A percentile compares a stretch with the other conserved stretches of the same genome.
These are phyloP conservation scores for Lagenaria siceraria DNA, from an alignment of 306 rosid genomes.

Conservation along the genomic window DNA sequence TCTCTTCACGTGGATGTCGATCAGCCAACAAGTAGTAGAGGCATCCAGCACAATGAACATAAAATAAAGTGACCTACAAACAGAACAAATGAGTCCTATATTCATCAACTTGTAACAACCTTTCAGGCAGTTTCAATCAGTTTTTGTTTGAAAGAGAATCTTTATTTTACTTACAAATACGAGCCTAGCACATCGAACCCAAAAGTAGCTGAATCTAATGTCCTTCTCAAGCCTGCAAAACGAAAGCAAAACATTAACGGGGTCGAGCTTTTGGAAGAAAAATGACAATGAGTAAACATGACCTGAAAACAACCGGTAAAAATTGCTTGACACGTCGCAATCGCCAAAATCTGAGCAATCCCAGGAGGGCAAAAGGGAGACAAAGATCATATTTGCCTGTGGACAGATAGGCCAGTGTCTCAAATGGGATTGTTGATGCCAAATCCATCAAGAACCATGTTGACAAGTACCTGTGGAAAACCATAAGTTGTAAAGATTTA, in stretches of 20 bases:
- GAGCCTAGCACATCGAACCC: conserved; percentile 74
- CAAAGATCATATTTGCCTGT: conserved; percentile 44
- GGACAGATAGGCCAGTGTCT: conserved; percentile 29
- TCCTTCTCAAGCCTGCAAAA: conserved; percentile 81
- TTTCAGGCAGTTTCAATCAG: background rate
- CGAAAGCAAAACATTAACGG: background rate
- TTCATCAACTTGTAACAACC: background rate
- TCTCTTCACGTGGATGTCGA: conserved; percentile 45
- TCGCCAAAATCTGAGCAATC: conserved; percentile 81
- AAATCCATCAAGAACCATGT: conserved; percentile 89
- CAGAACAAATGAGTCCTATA: background rate
- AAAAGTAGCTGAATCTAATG: conserved; percentile 83
- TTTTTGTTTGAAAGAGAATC: background rate
- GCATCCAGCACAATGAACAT: conserved; percentile 79
- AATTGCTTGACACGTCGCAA: conserved; percentile 61
- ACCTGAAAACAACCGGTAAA: conserved; percentile 36
- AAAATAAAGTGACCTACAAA: conserved; percentile 56
- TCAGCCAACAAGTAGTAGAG: conserved; percentile 77
- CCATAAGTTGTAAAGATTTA: background rate
- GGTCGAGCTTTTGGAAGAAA: background rate
- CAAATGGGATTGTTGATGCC: conserved; percentile 81
- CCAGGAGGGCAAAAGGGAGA: conserved; percentile 47
- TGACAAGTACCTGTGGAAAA: conserved; percentile 49
- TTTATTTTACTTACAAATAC: conserved; percentile 40
- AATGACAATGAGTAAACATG: background rate